Base-by-base conservation (phyloP, 805 yeast species). In the Tetrapisispora iriomotensis region DNA sequence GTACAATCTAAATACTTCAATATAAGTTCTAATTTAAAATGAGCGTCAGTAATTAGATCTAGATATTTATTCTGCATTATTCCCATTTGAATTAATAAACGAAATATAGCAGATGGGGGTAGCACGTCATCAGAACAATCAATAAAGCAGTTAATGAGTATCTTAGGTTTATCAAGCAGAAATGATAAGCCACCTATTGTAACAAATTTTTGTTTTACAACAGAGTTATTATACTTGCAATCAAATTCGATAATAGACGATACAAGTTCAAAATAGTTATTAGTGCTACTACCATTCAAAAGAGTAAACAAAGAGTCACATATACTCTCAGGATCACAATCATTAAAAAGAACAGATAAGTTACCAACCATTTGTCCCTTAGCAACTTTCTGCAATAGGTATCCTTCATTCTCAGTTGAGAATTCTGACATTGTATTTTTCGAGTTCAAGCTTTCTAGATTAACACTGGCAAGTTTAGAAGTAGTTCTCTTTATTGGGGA, bases 101-200 rank as follows among this genome's bases (percentile, higher is more conserved):
- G 23, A 21, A 24, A 27, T 5, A 39, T 14, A 3, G 17, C 22
- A 2, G 32, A 20, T 1, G 28, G 12, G 12, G 39, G 33, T 13
- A 29, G 29, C 5, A 24, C 23, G 8, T 37, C 30, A 24, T 41
- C 39, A 12, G 37, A 36, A 25, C 46, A 42, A 13, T 41, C 45
- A 14, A 44, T 25, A 37, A 53, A 52, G 28, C 42, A 48, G 3
- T 26, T 18, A 4, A 34, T 30, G 8, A 34, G 20, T 3, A 41
- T 6, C 14, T 34, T 23, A 15, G 45, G 40, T 20, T 33, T 29
- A 31, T 37, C 34, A 15, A 49, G 23, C 17, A 55, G 33, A 6
- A 37, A 29, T 6, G 53, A 47, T 5, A 55, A 19, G 7, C 61
- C 62, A 18, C 63, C 63, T 40, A 50, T 36, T 13, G 44, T 27